Percentiles rank a stretch among this genome's conserved stretches.
Conservation (phyloP, 176 grass and related monocot genomes). For the Lolium rigidum region DNA sequence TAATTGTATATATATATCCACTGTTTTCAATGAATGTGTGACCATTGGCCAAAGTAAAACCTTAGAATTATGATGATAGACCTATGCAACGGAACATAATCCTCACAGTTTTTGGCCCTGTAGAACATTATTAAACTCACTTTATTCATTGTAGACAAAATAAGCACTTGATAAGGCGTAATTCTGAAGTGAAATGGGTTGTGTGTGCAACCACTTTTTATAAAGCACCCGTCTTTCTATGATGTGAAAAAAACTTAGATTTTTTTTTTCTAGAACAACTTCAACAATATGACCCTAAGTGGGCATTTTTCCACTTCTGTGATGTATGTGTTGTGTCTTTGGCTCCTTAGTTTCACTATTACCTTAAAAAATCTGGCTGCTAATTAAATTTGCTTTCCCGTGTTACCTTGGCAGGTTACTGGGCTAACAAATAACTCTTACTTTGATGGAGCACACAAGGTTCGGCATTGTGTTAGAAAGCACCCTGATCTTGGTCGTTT, state of each 20-base stretch:
- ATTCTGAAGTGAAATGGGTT: neutral
- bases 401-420: slow-evolving; percentile 63
- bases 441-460: slow-evolving; percentile 66
- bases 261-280: neutral
- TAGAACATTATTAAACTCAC: neutral
- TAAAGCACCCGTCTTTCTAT: too few relatives aligned
- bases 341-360: slow-evolving; percentile 5
- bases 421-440: slow-evolving; percentile 97
- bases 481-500: slow-evolving; percentile 76
- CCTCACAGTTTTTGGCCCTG: neutral
- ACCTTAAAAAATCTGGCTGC: slow-evolving; percentile 26
- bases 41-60: slow-evolving; percentile 25
- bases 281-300: neutral
- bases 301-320: neutral
- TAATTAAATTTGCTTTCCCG: slow-evolving; percentile 12
- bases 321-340: too few relatives aligned
- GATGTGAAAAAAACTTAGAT: neutral
- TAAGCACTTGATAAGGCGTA: neutral
- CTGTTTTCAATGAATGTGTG: slow-evolving; percentile 1
- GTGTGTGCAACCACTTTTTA: neutral
- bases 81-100: neutral
- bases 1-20: slow-evolving; percentile 6
- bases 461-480: slow-evolving; percentile 80
- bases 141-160: slow-evolving; percentile 29
- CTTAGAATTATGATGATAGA: neutral